These are phyloP conservation scores for Cetradonia linearis DNA, from an alignment of 495 filamentous ascomycete genomes.

Conservation along the genomic window DNA sequence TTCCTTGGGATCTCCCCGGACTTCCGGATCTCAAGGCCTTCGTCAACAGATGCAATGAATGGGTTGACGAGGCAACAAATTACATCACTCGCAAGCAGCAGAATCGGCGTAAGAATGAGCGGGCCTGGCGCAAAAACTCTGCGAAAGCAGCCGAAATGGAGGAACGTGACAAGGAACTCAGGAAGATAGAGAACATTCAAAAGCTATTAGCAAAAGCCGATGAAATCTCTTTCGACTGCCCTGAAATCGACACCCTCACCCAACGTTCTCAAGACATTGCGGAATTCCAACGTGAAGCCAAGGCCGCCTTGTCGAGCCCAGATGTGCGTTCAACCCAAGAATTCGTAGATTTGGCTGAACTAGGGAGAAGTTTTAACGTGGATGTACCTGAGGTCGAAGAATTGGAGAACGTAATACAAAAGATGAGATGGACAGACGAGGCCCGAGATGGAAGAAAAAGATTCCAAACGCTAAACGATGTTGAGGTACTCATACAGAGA, in stretches of 20 bases:
- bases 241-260: slow-evolving; percentile 77
- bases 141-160: slow-evolving; percentile 73
- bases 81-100: slow-evolving; percentile 98
- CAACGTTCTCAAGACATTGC: slow-evolving; percentile 83
- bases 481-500: slow-evolving; percentile 63
- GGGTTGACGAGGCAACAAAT: slow-evolving; percentile 94
- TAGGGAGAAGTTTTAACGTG: slow-evolving; percentile 80
- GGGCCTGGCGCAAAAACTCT: slow-evolving; percentile 72
- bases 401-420: slow-evolving; percentile 67
- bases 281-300: slow-evolving; percentile 73
- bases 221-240: slow-evolving; percentile 85
- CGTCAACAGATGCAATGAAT: slow-evolving; percentile 92
- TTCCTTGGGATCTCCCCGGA: slow-evolving; percentile 82
- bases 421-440: slow-evolving; percentile 81
- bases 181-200: slow-evolving; percentile 82
- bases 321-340: slow-evolving; percentile 52
- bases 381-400: slow-evolving; percentile 88
- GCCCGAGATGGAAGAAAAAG: slow-evolving; percentile 52
- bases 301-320: slow-evolving; percentile 52
- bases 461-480: slow-evolving; percentile 59
- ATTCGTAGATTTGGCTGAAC: slow-evolving; percentile 83
- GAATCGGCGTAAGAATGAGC: slow-evolving; percentile 94
- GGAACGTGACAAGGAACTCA: slow-evolving; percentile 78
- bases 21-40: slow-evolving; percentile 74
- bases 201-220: slow-evolving; percentile 77